Percentiles rank a stretch among this genome's conserved stretches.
Evolutionary conservation across 139 green algal species (phyloP).

Genomic region (Closterium sp.): DNA sequence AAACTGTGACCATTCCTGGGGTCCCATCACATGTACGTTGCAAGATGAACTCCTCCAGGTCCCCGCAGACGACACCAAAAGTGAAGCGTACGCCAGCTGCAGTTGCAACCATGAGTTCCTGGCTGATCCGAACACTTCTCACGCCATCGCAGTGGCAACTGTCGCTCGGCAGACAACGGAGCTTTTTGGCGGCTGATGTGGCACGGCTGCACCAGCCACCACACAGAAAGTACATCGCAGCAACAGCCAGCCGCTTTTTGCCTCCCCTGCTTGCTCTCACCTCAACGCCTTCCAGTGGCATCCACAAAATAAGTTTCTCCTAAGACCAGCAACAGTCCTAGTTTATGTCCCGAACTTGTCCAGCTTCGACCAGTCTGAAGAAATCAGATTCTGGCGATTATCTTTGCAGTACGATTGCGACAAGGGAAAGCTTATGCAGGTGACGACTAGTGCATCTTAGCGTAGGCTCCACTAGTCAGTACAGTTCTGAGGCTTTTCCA

Average conservation of each 20-base stretch:
- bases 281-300: background rate
- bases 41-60: background rate
- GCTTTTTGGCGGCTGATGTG: background rate
- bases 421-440: no score
- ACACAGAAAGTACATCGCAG: background rate
- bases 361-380: no score
- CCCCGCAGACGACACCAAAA: background rate
- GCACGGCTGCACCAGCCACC: background rate
- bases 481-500: no score
- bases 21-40: no score
- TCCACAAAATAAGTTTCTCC: background rate
- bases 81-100: background rate
- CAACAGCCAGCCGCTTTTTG: background rate
- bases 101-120: background rate
- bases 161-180: background rate
- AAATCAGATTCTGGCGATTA: no score
- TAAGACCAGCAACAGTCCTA: background rate
- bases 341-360: no score
- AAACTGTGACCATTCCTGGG: no score
- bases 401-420: no score
- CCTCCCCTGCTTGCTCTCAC: background rate
- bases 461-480: no score
- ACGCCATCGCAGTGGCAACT: background rate
- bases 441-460: no score
- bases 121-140: background rate